Percentiles rank a stretch among this genome's conserved stretches.
These are phyloP conservation scores for Micractinium sp. DNA, from an alignment of 139 green algal species.

Conservation along the genomic window DNA sequence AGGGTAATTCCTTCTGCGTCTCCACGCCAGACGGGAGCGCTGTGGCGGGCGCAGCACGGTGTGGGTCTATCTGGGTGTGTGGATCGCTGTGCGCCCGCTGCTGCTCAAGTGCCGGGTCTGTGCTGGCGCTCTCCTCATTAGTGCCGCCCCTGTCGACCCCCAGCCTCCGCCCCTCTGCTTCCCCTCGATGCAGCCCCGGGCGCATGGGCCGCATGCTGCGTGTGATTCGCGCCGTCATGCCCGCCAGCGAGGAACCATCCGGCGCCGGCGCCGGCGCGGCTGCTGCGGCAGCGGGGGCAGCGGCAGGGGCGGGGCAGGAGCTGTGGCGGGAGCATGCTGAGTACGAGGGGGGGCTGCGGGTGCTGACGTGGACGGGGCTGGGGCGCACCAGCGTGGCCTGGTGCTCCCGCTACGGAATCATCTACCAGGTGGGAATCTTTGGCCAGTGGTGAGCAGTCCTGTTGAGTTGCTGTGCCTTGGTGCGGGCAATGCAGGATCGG, in stretches of 20 bases:
- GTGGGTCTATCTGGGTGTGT: no score
- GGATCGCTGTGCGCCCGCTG: no score
- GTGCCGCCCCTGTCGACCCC: no score
- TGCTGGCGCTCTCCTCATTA: no score
- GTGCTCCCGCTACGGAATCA: constrained; percentile 29
- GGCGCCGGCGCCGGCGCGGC: not conserved
- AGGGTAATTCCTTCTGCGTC: no score
- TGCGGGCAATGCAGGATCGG: not conserved
- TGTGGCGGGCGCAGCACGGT: no score
- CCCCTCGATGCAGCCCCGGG: constrained; percentile 44
- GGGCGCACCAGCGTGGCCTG: constrained; percentile 47
- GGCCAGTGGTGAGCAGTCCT: not conserved
- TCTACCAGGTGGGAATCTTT: constrained; percentile 43
- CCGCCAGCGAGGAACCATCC: not conserved
- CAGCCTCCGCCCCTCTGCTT: not conserved
- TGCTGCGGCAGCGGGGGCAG: not conserved
- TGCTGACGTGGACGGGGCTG: constrained; percentile 61
- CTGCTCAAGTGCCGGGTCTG: no score
- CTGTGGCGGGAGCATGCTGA: constrained; percentile 50
- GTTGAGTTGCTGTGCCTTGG: not conserved
- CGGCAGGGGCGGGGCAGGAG: not conserved
- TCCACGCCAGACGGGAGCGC: no score
- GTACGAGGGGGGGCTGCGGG: constrained; percentile 32
- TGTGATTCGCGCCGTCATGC: constrained; percentile 51
- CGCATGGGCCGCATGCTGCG: constrained; percentile 66